Percentiles rank a stretch among this genome's conserved stretches.
phyloP scores from a whole-genome alignment of 257 asterid species.

The Capsicum chinense region DNA sequence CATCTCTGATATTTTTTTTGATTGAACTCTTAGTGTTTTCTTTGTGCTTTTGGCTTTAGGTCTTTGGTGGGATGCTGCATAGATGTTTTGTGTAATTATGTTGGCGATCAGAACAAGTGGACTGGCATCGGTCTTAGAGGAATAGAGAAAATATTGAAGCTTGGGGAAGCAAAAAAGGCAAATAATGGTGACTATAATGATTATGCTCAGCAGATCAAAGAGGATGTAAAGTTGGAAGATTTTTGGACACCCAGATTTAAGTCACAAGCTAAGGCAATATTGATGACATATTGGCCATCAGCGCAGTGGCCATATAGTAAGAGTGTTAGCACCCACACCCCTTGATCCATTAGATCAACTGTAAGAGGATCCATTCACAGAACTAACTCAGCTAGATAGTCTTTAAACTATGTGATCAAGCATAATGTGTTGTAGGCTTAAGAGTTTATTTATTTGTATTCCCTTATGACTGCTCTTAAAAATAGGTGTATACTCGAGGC shows the following conservation, averaged over 20 bases:
- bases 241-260: neutral
- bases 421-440: too few relatives aligned
- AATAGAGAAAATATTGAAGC: slow-evolving; percentile 2
- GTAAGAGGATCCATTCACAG: too few relatives aligned
- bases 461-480: too few relatives aligned
- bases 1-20: neutral
- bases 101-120: neutral
- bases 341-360: too few relatives aligned
- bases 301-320: too few relatives aligned
- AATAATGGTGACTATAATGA: neutral
- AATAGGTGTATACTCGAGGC: too few relatives aligned
- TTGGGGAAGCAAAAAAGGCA: neutral
- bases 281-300: neutral
- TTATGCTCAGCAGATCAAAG: neutral
- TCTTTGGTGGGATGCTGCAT: neutral
- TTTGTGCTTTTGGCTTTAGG: neutral
- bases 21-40: neutral
- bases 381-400: too few relatives aligned
- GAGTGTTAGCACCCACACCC: too few relatives aligned
- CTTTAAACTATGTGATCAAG: too few relatives aligned
- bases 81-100: too few relatives aligned
- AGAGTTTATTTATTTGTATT: too few relatives aligned
- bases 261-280: neutral
- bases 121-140: neutral
- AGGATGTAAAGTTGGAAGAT: neutral